A percentile compares a stretch with the other conserved stretches of the same genome.
Evolutionary conservation across 441 rosid species (phyloP).

Genomic region (Adansonia madagascariensis): DNA sequence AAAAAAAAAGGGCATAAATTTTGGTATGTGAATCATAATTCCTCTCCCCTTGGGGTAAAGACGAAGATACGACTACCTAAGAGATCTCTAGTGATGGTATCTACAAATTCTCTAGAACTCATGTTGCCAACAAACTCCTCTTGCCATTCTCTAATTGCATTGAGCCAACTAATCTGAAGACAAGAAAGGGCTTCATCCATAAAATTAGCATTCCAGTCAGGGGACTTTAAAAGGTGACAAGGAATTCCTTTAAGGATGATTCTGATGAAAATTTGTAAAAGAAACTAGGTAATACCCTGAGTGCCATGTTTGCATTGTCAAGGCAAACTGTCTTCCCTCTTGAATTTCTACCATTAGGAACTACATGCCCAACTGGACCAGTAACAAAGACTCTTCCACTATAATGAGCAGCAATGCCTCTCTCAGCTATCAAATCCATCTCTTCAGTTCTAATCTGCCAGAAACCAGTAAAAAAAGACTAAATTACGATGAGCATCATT

Average conservation of each 20-base stretch:
- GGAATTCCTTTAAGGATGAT: slow-evolving; percentile 33
- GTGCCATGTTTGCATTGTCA: slow-evolving; percentile 89
- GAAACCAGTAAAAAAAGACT: not conserved
- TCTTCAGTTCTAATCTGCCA: slow-evolving; percentile 93
- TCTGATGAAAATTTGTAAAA: slow-evolving; percentile 27
- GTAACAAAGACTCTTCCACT: slow-evolving; percentile 82
- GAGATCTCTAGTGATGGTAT: no score
- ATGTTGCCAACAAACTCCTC: no score
- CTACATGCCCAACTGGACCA: slow-evolving; percentile 72
- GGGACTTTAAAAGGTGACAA: slow-evolving; percentile 23
- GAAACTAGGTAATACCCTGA: slow-evolving; percentile 62
- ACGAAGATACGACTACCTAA: no score
- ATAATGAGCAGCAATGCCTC: slow-evolving; percentile 97
- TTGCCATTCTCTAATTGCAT: no score
- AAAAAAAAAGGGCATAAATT: slow-evolving; percentile 4
- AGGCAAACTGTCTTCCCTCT: slow-evolving; percentile 83
- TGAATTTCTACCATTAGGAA: slow-evolving; percentile 64
- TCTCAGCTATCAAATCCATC: slow-evolving; percentile 95
- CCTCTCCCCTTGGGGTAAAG: slow-evolving; percentile 54
- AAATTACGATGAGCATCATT: slow-evolving; percentile 15
- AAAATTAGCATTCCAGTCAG: slow-evolving; percentile 42
- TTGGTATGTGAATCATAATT: slow-evolving; percentile 30
- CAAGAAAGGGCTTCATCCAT: slow-evolving; percentile 34
- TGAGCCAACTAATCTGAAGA: no score
- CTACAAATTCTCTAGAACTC: no score